Evolutionary conservation across 2,329 filamentous ascomycete genomes (phyloP).

Genomic region (Fusarium nanum): DNA sequence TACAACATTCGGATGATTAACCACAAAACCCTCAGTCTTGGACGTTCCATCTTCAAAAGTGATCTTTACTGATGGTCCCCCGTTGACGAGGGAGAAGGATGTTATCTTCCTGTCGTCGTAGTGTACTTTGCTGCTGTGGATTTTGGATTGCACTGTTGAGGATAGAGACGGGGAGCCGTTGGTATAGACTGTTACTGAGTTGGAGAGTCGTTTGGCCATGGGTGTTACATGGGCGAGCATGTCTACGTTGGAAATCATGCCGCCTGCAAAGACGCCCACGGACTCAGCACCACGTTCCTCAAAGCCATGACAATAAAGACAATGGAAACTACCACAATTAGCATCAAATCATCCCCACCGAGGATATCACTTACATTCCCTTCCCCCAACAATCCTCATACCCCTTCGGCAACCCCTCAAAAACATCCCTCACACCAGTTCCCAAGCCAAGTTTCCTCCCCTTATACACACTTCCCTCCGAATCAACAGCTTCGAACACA

Average conservation of each 20-base stretch:
- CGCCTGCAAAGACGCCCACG: constrained; percentile 60
- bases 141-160: constrained; percentile 41
- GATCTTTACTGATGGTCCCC: constrained; percentile 49
- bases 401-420: constrained; percentile 61
- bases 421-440: constrained; percentile 63
- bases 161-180: constrained; percentile 55
- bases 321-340: constrained; percentile 59
- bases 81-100: constrained; percentile 45
- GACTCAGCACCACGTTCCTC: constrained; percentile 63
- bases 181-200: constrained; percentile 63
- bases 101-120: constrained; percentile 53
- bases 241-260: constrained; percentile 46
- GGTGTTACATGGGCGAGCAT: constrained; percentile 55
- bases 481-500: constrained; percentile 55
- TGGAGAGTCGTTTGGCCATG: constrained; percentile 58
- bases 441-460: constrained; percentile 68
- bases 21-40: constrained; percentile 55
- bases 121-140: constrained; percentile 51
- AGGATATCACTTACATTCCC: constrained; percentile 57
- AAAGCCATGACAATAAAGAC: constrained; percentile 70
- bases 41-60: constrained; percentile 55
- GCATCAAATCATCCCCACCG: background rate
- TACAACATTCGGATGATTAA: constrained; percentile 52
- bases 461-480: constrained; percentile 54
- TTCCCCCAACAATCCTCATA: constrained; percentile 66